A percentile compares a stretch with the other conserved stretches of the same genome.
Evolutionary conservation across 78 protist species (phyloP).

Genomic region (Monosiga brevicollis): DNA sequence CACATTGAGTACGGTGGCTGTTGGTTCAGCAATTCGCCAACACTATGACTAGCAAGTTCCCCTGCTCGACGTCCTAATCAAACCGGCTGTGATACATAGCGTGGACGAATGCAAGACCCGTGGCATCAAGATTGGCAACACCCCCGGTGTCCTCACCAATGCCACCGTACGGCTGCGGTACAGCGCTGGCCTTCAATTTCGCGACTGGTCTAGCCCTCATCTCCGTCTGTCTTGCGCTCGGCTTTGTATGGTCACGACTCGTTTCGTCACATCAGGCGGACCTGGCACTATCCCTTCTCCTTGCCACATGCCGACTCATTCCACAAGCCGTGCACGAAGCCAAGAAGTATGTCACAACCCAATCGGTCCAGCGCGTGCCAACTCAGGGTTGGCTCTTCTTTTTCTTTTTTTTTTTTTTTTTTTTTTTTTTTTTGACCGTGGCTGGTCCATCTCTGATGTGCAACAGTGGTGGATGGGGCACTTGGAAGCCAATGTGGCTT

Average conservation of each 20-base stretch:
- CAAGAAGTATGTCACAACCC: background rate
- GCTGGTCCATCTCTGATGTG: background rate
- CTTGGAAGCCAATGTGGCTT: slow-evolving; percentile 8
- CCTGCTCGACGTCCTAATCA: background rate
- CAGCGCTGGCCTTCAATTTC: no score
- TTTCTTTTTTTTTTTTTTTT: no score
- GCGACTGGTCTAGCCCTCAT: no score
- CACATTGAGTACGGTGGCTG: slow-evolving; percentile 9
- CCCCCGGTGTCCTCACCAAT: slow-evolving; percentile 27
- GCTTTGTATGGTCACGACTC: no score
- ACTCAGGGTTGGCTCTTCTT: no score
- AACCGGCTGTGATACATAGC: background rate
- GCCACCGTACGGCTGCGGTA: no score
- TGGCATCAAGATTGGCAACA: slow-evolving; percentile 7
- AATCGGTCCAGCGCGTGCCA: no score
- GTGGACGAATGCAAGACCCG: background rate
- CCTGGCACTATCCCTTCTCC: background rate
- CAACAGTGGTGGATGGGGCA: slow-evolving; percentile 10
- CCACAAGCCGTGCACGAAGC: background rate
- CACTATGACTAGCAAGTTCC: background rate
- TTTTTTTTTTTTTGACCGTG: no score
- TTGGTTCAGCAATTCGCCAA: background rate
- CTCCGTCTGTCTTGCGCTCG: no score
- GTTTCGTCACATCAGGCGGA: slow-evolving; percentile 15
- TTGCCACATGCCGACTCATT: background rate